These are phyloP conservation scores for Akanthomyces dipterigenus DNA, from an alignment of 2,329 filamentous ascomycete species.

Conservation along the genomic window DNA sequence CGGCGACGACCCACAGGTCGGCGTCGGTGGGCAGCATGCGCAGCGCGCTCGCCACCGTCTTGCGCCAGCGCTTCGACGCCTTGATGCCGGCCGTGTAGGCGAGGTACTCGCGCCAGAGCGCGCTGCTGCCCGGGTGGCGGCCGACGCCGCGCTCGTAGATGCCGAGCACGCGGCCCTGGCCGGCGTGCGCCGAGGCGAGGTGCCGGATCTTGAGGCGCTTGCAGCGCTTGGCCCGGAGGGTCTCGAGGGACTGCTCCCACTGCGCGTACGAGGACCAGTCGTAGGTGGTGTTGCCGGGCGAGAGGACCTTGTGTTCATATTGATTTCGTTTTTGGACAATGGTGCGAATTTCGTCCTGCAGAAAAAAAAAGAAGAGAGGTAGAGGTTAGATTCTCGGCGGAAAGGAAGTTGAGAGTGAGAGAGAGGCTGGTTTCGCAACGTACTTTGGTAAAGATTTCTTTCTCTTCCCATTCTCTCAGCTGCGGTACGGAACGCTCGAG, in stretches of 20 bases:
- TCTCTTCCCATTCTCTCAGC: slow-evolving; percentile 84
- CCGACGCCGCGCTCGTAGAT: slow-evolving; percentile 81
- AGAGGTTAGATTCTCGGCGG: background rate
- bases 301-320: slow-evolving; percentile 85
- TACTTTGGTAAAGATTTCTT: slow-evolving; percentile 81
- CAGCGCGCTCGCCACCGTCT: slow-evolving; percentile 60
- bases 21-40: slow-evolving; percentile 79
- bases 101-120: slow-evolving; percentile 86
- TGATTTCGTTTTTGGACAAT: slow-evolving; percentile 88
- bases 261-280: slow-evolving; percentile 81
- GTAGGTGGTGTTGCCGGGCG: slow-evolving; percentile 65
- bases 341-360: slow-evolving; percentile 77
- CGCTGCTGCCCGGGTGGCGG: slow-evolving; percentile 74
- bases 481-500: slow-evolving; percentile 89
- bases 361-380: background rate
- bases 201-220: slow-evolving; percentile 70
- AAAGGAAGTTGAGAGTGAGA: background rate
- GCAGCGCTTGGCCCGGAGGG: slow-evolving; percentile 74
- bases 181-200: slow-evolving; percentile 58
- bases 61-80: slow-evolving; percentile 59
- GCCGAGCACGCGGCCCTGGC: slow-evolving; percentile 78
- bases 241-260: slow-evolving; percentile 64
- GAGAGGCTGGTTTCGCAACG: slow-evolving; percentile 12
- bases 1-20: slow-evolving; percentile 81
- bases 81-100: slow-evolving; percentile 67